These are phyloP conservation scores for Cladosporium halotolerans DNA, from an alignment of 2,329 filamentous ascomycete genomes.

Conservation along the genomic window DNA sequence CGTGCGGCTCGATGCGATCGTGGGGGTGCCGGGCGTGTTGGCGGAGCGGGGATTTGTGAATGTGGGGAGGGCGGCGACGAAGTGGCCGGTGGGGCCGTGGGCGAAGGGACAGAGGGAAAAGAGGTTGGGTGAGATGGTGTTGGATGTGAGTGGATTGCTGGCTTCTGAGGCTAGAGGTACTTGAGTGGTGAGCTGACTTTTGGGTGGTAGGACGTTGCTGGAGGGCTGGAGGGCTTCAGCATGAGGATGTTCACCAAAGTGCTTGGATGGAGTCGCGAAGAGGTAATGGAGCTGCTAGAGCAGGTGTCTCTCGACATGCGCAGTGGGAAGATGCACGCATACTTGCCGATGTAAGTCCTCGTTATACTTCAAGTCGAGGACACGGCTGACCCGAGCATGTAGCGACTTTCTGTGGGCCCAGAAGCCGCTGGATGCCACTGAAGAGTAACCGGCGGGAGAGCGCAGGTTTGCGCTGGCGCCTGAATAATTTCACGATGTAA, in stretches of 20 bases:
- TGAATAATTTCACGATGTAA: neutral
- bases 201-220: neutral
- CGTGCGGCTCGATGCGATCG: slow-evolving; percentile 4
- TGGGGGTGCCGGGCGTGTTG: neutral
- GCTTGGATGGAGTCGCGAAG: slow-evolving; percentile 11
- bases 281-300: slow-evolving; percentile 4
- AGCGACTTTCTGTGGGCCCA: slow-evolving; percentile 14
- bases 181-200: neutral
- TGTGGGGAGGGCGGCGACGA: neutral
- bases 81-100: slow-evolving; percentile 11
- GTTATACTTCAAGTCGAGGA: neutral
- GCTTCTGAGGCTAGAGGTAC: neutral
- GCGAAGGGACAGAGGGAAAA: slow-evolving; percentile 8
- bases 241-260: slow-evolving; percentile 13
- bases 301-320: slow-evolving; percentile 11
- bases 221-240: slow-evolving; percentile 11
- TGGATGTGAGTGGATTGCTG: neutral
- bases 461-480: neutral
- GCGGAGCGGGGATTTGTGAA: slow-evolving; percentile 1
- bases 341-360: slow-evolving; percentile 13
- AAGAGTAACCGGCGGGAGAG: neutral
- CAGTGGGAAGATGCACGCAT: slow-evolving; percentile 11
- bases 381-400: neutral
- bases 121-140: slow-evolving; percentile 9
- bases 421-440: slow-evolving; percentile 9